Percentiles rank a stretch among this genome's conserved stretches.
phyloP scores from a whole-genome alignment of 257 asterid genomes.

The Gardenia jasminoides region DNA sequence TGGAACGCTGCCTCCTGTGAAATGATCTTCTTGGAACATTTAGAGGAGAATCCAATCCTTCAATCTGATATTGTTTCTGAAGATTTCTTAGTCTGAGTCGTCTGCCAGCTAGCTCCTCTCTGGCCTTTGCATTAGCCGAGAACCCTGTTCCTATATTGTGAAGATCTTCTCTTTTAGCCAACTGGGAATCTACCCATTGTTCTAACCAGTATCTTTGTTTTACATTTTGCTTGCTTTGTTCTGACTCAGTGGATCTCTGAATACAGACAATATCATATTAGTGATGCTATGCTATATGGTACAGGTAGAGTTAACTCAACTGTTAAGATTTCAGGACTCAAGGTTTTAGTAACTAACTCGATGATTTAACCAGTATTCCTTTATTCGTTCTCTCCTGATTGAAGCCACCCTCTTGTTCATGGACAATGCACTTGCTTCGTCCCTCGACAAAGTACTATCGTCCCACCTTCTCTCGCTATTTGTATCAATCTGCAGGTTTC shows the following conservation, averaged over 20 bases:
- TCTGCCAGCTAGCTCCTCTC: conserved; percentile 40
- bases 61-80: conserved; percentile 49
- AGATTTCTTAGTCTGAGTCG: conserved; percentile 26
- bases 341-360: conserved; percentile 52
- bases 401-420: conserved; percentile 69
- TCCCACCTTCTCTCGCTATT: conserved; percentile 88
- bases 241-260: conserved; percentile 89
- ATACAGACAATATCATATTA: conserved; percentile 11
- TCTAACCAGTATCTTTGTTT: conserved; percentile 80
- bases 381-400: conserved; percentile 65
- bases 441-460: conserved; percentile 59
- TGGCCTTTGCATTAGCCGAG: conserved; percentile 43
- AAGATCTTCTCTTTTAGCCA: conserved; percentile 56
- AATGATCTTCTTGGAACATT: conserved; percentile 46
- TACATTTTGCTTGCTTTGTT: conserved; percentile 48
- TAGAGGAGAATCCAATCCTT: conserved; percentile 42
- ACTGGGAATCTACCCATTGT: conserved; percentile 86
- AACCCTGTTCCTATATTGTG: conserved; percentile 29
- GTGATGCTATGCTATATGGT: neutral
- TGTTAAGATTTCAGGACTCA: neutral
- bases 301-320: neutral
- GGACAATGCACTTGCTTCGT: conserved; percentile 50
- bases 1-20: conserved; percentile 68
- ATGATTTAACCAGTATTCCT: conserved; percentile 75
- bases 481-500: conserved; percentile 54